A percentile compares a stretch with the other conserved stretches of the same genome.
These are phyloP conservation scores for Apostasia ramifera DNA, from an alignment of 106 monocot genomes.

Conservation along the genomic window DNA sequence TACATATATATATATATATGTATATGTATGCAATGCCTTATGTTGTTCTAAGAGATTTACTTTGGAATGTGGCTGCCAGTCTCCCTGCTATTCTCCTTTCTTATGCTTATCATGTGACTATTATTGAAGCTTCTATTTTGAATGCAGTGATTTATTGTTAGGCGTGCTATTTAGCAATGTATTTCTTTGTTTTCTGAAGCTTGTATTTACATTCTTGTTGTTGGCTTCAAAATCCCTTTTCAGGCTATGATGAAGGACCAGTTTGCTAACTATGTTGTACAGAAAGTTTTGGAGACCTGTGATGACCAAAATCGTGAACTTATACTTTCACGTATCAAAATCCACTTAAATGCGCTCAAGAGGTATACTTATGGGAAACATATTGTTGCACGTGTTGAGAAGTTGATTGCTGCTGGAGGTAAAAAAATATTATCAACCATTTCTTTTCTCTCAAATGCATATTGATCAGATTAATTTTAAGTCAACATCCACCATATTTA, in stretches of 20 bases:
- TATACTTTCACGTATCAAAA: constrained; percentile 15
- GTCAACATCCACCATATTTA: too few relatives aligned
- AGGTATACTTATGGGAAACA: constrained; percentile 17
- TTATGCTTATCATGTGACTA: not conserved
- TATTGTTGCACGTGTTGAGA: constrained; percentile 18
- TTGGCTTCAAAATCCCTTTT: not conserved
- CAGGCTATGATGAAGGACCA: constrained; percentile 24
- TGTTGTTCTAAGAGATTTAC: too few relatives aligned
- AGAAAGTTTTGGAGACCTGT: constrained; percentile 18
- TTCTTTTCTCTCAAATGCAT: not conserved
- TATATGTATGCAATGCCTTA: too few relatives aligned
- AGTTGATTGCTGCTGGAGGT: constrained; percentile 15
- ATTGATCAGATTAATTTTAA: not conserved
- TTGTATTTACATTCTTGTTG: not conserved
- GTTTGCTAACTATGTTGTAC: constrained; percentile 18
- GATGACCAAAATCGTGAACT: constrained; percentile 14
- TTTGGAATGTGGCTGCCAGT: too few relatives aligned
- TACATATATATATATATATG: too few relatives aligned
- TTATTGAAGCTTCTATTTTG: too few relatives aligned
- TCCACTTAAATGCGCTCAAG: constrained; percentile 18
- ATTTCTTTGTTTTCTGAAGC: not conserved
- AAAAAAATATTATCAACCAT: not conserved
- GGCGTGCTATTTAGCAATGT: not conserved
- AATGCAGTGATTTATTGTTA: too few relatives aligned
- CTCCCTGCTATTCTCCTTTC: not conserved